A percentile compares a stretch with the other conserved stretches of the same genome.
Conservation (phyloP, 495 filamentous ascomycete genomes). For the Monascus purpureus region DNA sequence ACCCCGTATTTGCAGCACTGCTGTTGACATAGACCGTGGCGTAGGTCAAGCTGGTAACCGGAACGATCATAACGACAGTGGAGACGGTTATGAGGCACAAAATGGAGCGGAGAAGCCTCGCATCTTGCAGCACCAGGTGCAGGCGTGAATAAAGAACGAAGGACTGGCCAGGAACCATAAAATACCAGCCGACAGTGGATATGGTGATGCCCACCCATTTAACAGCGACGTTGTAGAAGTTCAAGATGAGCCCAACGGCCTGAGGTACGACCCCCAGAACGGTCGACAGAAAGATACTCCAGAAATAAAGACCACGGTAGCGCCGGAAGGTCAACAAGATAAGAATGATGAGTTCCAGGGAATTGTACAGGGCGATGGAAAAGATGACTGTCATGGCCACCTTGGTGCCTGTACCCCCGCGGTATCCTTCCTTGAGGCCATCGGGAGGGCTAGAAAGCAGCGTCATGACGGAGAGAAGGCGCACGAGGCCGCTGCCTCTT, state of each 20-base stretch:
- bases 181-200: constrained; percentile 40
- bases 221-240: constrained; percentile 33
- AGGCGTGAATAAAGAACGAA: constrained; percentile 54
- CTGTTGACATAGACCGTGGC: constrained; percentile 19
- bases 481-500: constrained; percentile 36
- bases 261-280: constrained; percentile 39
- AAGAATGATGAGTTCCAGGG: constrained; percentile 19
- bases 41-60: constrained; percentile 41
- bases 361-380: constrained; percentile 17
- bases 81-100: constrained; percentile 44
- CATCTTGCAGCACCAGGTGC: constrained; percentile 40
- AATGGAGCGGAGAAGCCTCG: constrained; percentile 31
- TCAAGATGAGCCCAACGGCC: constrained; percentile 38
- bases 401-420: neutral
- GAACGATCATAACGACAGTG: constrained; percentile 30
- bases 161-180: constrained; percentile 53
- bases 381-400: constrained; percentile 1
- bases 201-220: constrained; percentile 24
- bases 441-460: neutral
- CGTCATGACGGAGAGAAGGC: constrained; percentile 16
- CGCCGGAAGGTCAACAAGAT: constrained; percentile 25
- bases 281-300: constrained; percentile 27
- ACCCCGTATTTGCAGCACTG: constrained; percentile 22
- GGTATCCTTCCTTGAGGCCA: constrained; percentile 1
- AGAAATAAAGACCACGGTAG: constrained; percentile 32